phyloP scores from a whole-genome alignment of 176 grass and related monocot genomes.

The Oryza brachyantha region DNA sequence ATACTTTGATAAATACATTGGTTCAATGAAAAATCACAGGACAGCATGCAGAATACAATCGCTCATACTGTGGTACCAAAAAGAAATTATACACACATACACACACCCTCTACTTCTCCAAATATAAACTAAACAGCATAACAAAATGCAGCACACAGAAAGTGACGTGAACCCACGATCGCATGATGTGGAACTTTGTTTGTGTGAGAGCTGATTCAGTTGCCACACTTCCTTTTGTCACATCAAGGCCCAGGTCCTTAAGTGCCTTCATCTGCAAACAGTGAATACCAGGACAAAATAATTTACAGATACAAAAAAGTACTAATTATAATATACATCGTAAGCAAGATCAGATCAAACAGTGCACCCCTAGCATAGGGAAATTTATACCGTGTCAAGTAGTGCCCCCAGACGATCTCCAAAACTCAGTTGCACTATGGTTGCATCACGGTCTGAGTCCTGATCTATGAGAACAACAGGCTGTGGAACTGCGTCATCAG shows the following conservation, averaged over 20 bases:
- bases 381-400: slow-evolving; percentile 76
- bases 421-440: slow-evolving; percentile 93
- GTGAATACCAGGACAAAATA: slow-evolving; percentile 40
- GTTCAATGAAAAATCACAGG: background rate
- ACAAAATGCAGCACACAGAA: slow-evolving; percentile 35
- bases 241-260: slow-evolving; percentile 90
- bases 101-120: slow-evolving; percentile 6
- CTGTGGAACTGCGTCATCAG: slow-evolving; percentile 64
- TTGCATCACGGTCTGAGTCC: slow-evolving; percentile 82
- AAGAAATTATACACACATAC: background rate
- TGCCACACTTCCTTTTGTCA: slow-evolving; percentile 80
- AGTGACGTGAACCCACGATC: slow-evolving; percentile 61
- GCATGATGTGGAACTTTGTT: slow-evolving; percentile 89
- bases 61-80: background rate
- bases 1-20: background rate
- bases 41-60: slow-evolving; percentile 1
- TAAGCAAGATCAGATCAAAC: slow-evolving; percentile 11
- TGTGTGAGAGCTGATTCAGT: slow-evolving; percentile 71
- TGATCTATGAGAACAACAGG: slow-evolving; percentile 92
- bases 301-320: slow-evolving; percentile 25
- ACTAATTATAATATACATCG: slow-evolving; percentile 2
- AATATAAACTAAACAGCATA: slow-evolving; percentile 11
- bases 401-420: slow-evolving; percentile 85
- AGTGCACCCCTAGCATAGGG: background rate
- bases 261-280: slow-evolving; percentile 89